Evolutionary conservation across 2,329 filamentous ascomycete species (phyloP).

Genomic region (Colletotrichum tanaceti): DNA sequence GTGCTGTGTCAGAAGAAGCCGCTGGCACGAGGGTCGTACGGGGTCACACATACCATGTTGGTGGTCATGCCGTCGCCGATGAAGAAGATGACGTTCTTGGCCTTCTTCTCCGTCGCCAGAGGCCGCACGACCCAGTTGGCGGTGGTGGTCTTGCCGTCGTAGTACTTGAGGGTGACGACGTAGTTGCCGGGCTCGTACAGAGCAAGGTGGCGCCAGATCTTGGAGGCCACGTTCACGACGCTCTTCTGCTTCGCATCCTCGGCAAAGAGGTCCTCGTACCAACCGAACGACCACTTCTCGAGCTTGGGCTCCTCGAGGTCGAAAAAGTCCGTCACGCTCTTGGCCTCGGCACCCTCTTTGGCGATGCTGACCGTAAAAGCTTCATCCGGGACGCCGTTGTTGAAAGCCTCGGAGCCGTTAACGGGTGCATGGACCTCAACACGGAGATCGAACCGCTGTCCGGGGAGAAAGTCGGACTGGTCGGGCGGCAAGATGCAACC

Average conservation of each 20-base stretch:
- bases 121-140: slow-evolving; percentile 83
- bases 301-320: slow-evolving; percentile 79
- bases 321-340: slow-evolving; percentile 75
- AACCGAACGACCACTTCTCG: slow-evolving; percentile 86
- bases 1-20: background rate
- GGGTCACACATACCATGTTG: slow-evolving; percentile 66
- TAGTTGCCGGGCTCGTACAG: slow-evolving; percentile 85
- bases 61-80: slow-evolving; percentile 81
- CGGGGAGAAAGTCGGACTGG: slow-evolving; percentile 82
- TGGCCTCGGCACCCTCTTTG: slow-evolving; percentile 67
- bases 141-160: slow-evolving; percentile 75
- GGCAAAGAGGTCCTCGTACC: slow-evolving; percentile 87
- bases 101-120: slow-evolving; percentile 74
- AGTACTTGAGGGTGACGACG: slow-evolving; percentile 80
- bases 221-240: slow-evolving; percentile 82
- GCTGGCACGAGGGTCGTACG: too few relatives aligned
- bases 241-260: slow-evolving; percentile 75
- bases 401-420: slow-evolving; percentile 84
- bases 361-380: slow-evolving; percentile 80
- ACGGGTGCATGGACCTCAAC: slow-evolving; percentile 84
- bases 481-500: slow-evolving; percentile 72
- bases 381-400: slow-evolving; percentile 75
- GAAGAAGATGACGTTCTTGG: slow-evolving; percentile 88
- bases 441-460: slow-evolving; percentile 86
- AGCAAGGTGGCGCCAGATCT: slow-evolving; percentile 80